Percentiles rank a stretch among this genome's conserved stretches.
Evolutionary conservation across 1,284 basidiomycete genomes (phyloP).

Genomic region (Rhodofomes roseus): DNA sequence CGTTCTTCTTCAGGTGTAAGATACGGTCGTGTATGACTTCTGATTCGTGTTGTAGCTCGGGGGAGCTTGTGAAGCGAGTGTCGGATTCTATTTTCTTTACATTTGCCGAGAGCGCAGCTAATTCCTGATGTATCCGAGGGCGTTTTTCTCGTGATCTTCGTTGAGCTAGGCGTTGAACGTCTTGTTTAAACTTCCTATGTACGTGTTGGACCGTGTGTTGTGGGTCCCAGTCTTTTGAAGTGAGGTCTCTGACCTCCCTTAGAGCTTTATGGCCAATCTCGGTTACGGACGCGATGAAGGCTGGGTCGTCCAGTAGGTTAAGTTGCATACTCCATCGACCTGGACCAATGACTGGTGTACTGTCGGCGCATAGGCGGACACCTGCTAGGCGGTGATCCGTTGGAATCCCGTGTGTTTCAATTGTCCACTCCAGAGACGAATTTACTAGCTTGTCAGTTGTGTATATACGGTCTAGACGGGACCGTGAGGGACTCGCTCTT

Average conservation of each 20-base stretch:
- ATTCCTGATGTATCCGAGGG: no score
- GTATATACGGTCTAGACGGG: neutral
- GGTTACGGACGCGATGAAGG: neutral
- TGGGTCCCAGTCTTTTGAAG: neutral
- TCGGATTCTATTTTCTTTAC: neutral
- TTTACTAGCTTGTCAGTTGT: neutral
- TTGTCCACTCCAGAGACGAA: neutral
- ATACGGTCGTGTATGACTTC: neutral
- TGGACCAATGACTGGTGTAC: slow-evolving; percentile 2
- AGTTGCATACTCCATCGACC: neutral
- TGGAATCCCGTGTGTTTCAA: neutral
- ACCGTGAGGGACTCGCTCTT: neutral
- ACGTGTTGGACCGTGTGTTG: neutral
- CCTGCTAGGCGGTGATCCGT: neutral
- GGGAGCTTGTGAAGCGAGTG: neutral
- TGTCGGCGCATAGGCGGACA: neutral
- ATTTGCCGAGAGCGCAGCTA: neutral
- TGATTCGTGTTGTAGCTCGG: neutral
- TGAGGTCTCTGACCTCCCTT: no score
- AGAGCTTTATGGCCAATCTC: neutral
- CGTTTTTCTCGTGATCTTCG: no score
- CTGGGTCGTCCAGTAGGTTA: neutral
- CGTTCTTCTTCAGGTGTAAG: neutral
- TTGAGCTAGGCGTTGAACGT: no score
- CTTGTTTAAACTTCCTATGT: no score